Conservation (phyloP, 208 protist species). For the Leishmania major region DNA sequence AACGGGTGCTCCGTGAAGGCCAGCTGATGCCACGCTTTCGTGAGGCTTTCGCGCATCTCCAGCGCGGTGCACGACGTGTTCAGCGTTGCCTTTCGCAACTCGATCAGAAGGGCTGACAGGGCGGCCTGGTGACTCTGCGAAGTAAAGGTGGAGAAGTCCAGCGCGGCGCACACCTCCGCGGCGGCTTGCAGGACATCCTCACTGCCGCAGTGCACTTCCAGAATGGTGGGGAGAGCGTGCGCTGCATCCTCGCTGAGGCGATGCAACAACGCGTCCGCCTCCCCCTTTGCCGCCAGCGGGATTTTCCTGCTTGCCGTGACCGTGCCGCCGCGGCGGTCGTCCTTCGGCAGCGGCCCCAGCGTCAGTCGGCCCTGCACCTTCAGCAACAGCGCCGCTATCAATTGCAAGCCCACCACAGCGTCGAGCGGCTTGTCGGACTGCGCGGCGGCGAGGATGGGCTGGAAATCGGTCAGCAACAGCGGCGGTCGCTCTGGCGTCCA, state of each 20-base stretch:
- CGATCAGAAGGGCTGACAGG: slow-evolving; percentile 53
- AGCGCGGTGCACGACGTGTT: slow-evolving; percentile 23
- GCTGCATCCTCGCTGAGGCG: slow-evolving; percentile 59
- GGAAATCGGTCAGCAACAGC: slow-evolving; percentile 60
- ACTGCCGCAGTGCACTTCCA: slow-evolving; percentile 61
- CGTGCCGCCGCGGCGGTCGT: slow-evolving; percentile 40
- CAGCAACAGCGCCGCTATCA: slow-evolving; percentile 68
- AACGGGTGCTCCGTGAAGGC: slow-evolving; percentile 60
- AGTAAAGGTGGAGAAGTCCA: slow-evolving; percentile 63
- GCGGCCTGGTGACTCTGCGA: slow-evolving; percentile 39
- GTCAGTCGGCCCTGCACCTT: slow-evolving; percentile 49
- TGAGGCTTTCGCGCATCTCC: slow-evolving; percentile 41
- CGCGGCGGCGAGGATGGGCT: slow-evolving; percentile 49
- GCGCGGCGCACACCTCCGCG: slow-evolving; percentile 46
- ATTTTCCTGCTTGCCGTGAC: slow-evolving; percentile 15
- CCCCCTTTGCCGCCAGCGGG: slow-evolving; percentile 16
- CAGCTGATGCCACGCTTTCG: slow-evolving; percentile 74
- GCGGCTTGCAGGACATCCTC: slow-evolving; percentile 48
- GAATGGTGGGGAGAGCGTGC: slow-evolving; percentile 39
- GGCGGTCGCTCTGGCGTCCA: slow-evolving; percentile 69
- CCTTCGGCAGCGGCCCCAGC: slow-evolving; percentile 65
- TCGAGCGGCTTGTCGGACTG: slow-evolving; percentile 51
- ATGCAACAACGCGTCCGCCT: slow-evolving; percentile 36
- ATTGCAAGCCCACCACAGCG: slow-evolving; percentile 47
- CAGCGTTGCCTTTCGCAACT: slow-evolving; percentile 62